These are phyloP conservation scores for Paxillus rubicundulus DNA, from an alignment of 768 basidiomycete genomes.

Conservation along the genomic window DNA sequence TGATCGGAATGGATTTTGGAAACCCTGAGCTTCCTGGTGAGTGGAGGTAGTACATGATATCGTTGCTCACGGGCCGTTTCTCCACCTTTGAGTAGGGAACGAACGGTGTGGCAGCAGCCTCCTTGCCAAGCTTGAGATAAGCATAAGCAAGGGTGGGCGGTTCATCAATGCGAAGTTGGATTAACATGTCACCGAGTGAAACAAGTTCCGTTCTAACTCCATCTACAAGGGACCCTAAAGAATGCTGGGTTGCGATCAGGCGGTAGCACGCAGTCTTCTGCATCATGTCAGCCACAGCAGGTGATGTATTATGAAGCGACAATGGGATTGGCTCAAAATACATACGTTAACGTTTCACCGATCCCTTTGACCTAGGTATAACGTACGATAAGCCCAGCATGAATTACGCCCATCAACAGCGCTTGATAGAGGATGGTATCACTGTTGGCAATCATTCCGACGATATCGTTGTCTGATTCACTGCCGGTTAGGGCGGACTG, in stretches of 20 bases:
- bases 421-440: conserved; percentile 45
- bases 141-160: conserved; percentile 9
- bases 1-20: conserved; percentile 42
- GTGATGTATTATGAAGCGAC: conserved; percentile 36
- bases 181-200: neutral
- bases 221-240: conserved; percentile 30
- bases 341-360: neutral
- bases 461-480: conserved; percentile 32
- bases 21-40: conserved; percentile 52
- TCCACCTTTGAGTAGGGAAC: conserved; percentile 10
- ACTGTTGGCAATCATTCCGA: conserved; percentile 38
- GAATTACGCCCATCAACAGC: conserved; percentile 31
- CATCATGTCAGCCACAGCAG: conserved; percentile 36
- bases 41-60: conserved; percentile 38
- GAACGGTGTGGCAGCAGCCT: neutral
- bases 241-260: conserved; percentile 35
- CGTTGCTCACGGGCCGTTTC: conserved; percentile 9
- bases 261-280: conserved; percentile 38
- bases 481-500: conserved; percentile 34
- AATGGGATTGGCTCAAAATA: conserved; percentile 35
- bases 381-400: conserved; percentile 13
- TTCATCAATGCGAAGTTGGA: conserved; percentile 13
- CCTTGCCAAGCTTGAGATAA: conserved; percentile 9
- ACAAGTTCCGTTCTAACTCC: conserved; percentile 24
- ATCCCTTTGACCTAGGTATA: neutral